Evolutionary conservation across 164 flowering plant species (phyloP), one percentile per base, ranked within the genome.

Genomic region (Vitis rotundifolia): DNA sequence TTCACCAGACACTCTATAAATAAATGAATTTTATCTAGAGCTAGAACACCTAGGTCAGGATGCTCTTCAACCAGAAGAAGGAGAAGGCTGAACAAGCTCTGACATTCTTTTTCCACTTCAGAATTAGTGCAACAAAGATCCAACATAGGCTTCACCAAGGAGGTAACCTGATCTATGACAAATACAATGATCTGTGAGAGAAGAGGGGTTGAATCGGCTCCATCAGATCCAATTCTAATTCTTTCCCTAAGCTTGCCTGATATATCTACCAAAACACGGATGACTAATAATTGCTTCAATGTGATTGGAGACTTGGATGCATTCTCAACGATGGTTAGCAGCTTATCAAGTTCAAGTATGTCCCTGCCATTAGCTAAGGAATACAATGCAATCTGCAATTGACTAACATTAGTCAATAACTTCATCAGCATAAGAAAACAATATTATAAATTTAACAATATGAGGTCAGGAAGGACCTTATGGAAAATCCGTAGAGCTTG

Each of bases 401-500:
- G 13, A 26, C 69, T 31, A 75, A 50, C 50, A 65, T 16, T 51
- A 71, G 63, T 74, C 62, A 76, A 64, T 31, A 55, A 3, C 54
- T 18, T 49, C 16, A 52, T 48, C 11, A 31, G 54, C 22, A 15
- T 16, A 58, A 48, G 14, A 49, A 15, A 9, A 49, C 56, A 1
- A 71, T 29, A 51, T 13, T 2, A 52, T 16, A 50, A 59, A 57
- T 19, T 49, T 8, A 48, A 51, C 5, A 44, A 47, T 3, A 66
- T 11, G 54, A 61, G 49, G 9, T 63, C 49, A 64, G 63, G 16
- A 64, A 63, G 44, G 22, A 91, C 97, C 95, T 88, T 83, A 28
- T 72, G 73, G 75, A 94, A 75, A 61, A 87, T 73, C 66, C 69
- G 59, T 56, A 92, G 68, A 72, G 84, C 87, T 71, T 80, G 81